These are phyloP conservation scores for Colletotrichum lindemuthianum DNA, from an alignment of 2,329 filamentous ascomycete species.

Conservation along the genomic window DNA sequence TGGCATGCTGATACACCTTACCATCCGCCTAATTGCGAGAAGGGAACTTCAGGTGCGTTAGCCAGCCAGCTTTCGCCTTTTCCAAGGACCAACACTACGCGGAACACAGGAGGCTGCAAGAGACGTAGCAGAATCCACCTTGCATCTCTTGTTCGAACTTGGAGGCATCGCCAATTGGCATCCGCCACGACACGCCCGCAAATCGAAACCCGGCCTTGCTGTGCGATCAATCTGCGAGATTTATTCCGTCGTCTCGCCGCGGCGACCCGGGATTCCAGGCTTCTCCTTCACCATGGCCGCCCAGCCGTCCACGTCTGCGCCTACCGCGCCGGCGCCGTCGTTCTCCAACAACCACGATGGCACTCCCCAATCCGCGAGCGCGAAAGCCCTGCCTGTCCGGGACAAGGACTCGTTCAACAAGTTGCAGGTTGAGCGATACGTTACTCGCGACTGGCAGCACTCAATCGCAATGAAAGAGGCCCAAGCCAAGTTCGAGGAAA, in stretches of 20 bases:
- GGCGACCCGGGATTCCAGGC: slow-evolving; percentile 48
- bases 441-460: slow-evolving; percentile 64
- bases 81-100: slow-evolving; percentile 29
- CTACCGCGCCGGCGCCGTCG: slow-evolving; percentile 43
- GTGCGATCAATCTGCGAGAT: slow-evolving; percentile 10
- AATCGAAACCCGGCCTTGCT: slow-evolving; percentile 16
- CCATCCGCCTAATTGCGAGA: not conserved
- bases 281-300: slow-evolving; percentile 54
- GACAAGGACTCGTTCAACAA: slow-evolving; percentile 66
- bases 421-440: slow-evolving; percentile 64
- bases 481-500: slow-evolving; percentile 63
- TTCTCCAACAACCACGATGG: slow-evolving; percentile 39
- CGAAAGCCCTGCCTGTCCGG: slow-evolving; percentile 52
- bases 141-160: slow-evolving; percentile 22
- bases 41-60: slow-evolving; percentile 23
- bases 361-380: slow-evolving; percentile 31
- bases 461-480: slow-evolving; percentile 61
- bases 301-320: slow-evolving; percentile 49
- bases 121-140: slow-evolving; percentile 34
- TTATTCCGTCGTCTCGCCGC: slow-evolving; percentile 46
- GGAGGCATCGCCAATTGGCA: slow-evolving; percentile 34
- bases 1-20: too few relatives aligned
- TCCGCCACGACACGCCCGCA: slow-evolving; percentile 31
- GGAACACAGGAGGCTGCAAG: slow-evolving; percentile 27
- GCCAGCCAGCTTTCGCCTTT: slow-evolving; percentile 22